Evolutionary conservation across 352 stramenopile genomes (phyloP).

Genomic region (Phytopythium litorale): DNA sequence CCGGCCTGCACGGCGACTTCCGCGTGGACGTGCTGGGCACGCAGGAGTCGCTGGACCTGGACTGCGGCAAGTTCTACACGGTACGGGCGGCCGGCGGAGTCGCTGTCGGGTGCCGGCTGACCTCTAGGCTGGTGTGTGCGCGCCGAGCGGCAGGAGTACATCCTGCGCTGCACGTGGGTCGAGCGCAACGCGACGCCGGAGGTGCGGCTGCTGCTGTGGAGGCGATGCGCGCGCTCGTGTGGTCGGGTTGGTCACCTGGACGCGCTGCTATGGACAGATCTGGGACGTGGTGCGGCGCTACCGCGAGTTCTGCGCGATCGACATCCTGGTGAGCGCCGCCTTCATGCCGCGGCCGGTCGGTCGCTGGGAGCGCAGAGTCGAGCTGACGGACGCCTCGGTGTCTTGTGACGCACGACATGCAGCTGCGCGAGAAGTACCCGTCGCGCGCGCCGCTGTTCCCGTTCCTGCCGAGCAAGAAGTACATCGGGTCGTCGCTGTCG

Average conservation of each 20-base stretch:
- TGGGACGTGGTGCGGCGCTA: conserved; percentile 84
- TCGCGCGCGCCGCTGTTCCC: conserved; percentile 69
- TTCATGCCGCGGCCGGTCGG: too few species aligned
- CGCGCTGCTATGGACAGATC: conserved; percentile 31
- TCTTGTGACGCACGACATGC: not conserved
- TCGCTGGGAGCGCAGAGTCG: too few species aligned
- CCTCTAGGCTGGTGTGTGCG: not conserved
- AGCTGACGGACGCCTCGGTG: not conserved
- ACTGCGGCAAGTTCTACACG: conserved; percentile 87
- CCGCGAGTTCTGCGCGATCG: conserved; percentile 81
- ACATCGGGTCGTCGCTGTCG: conserved; percentile 81
- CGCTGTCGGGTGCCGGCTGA: not conserved
- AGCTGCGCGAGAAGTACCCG: conserved; percentile 85
- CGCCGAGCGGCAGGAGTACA: conserved; percentile 55
- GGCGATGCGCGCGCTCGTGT: not conserved
- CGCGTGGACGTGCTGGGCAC: conserved; percentile 71
- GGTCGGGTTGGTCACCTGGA: not conserved
- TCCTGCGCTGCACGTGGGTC: conserved; percentile 75
- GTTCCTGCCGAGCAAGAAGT: conserved; percentile 83
- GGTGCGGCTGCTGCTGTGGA: conserved; percentile 12
- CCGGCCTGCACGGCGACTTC: conserved; percentile 48
- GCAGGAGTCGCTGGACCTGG: conserved; percentile 79
- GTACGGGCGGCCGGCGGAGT: conserved; percentile 14
- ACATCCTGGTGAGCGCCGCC: conserved; percentile 59
- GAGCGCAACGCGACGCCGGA: conserved; percentile 41